Percentiles rank a stretch among this genome's conserved stretches.
These are phyloP conservation scores for Calamus simplicifolius DNA, from an alignment of 176 grass and related monocot species.

Conservation along the genomic window DNA sequence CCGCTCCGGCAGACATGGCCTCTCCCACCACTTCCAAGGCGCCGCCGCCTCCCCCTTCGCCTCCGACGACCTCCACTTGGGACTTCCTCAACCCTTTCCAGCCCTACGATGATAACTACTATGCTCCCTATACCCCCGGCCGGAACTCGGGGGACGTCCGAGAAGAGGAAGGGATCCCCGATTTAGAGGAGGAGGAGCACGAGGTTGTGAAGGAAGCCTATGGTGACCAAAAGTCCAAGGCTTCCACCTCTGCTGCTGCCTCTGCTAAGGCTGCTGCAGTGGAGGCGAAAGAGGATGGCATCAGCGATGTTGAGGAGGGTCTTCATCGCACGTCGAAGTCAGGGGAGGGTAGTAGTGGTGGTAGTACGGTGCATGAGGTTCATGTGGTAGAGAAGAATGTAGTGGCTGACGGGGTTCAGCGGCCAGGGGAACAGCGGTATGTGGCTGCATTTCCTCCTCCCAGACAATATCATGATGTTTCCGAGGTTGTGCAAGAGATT, in stretches of 20 bases:
- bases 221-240: constrained; percentile 38
- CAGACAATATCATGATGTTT: constrained; percentile 50
- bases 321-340: constrained; percentile 44
- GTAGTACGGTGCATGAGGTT: constrained; percentile 63
- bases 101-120: constrained; percentile 65
- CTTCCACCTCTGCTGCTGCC: constrained; percentile 25
- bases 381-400: constrained; percentile 92
- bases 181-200: constrained; percentile 78
- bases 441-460: constrained; percentile 7
- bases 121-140: constrained; percentile 43
- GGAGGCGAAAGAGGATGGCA: constrained; percentile 36
- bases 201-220: constrained; percentile 88
- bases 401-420: constrained; percentile 39
- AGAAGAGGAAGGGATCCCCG: constrained; percentile 95
- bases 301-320: constrained; percentile 34
- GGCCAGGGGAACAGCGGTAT: background rate
- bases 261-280: background rate
- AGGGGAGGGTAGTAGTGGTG: constrained; percentile 17
- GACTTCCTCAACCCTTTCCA: constrained; percentile 92
- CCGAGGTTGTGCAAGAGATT: constrained; percentile 44
- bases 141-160: constrained; percentile 67
- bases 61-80: constrained; percentile 82
- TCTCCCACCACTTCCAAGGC: constrained; percentile 12
- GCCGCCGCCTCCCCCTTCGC: constrained; percentile 36
- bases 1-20: background rate